A percentile compares a stretch with the other conserved stretches of the same genome.
Evolutionary conservation across 1,284 basidiomycete species (phyloP).

Genomic region (Violaceomyces palustris): DNA sequence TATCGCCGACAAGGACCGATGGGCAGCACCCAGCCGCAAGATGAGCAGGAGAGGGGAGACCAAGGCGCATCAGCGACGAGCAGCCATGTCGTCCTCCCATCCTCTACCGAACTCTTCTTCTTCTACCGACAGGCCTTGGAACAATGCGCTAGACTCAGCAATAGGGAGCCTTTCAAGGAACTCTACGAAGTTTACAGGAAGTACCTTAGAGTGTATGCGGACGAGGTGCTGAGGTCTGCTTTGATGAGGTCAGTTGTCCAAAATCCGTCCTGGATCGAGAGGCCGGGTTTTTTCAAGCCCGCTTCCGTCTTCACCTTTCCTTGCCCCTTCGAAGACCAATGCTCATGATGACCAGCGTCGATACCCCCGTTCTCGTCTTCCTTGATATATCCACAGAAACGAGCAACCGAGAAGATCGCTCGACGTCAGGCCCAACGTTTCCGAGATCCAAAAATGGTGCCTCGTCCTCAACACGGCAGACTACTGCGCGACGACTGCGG

Average conservation of each 20-base stretch:
- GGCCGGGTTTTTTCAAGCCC: too few species aligned
- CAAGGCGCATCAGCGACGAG: constrained; percentile 49
- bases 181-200: constrained; percentile 64
- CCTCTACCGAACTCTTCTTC: constrained; percentile 93
- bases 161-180: constrained; percentile 42
- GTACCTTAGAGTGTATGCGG: constrained; percentile 89
- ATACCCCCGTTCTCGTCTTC: too few species aligned
- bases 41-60: constrained; percentile 54
- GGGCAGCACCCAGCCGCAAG: too few species aligned
- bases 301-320: too few species aligned
- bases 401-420: constrained; percentile 27
- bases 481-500: constrained; percentile 87
- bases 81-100: constrained; percentile 83
- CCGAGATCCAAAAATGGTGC: constrained; percentile 41
- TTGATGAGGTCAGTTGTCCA: constrained; percentile 71
- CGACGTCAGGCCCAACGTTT: constrained; percentile 29
- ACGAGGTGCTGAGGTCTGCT: constrained; percentile 65
- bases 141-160: constrained; percentile 69
- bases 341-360: neutral
- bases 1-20: constrained; percentile 19
- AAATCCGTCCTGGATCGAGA: constrained; percentile 7
- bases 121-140: constrained; percentile 94
- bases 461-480: constrained; percentile 92
- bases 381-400: too few species aligned
- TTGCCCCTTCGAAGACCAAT: neutral